Percentiles rank a stretch among this genome's conserved stretches.
phyloP scores from a whole-genome alignment of 2,329 filamentous ascomycete genomes.

The Beauveria sp. region DNA sequence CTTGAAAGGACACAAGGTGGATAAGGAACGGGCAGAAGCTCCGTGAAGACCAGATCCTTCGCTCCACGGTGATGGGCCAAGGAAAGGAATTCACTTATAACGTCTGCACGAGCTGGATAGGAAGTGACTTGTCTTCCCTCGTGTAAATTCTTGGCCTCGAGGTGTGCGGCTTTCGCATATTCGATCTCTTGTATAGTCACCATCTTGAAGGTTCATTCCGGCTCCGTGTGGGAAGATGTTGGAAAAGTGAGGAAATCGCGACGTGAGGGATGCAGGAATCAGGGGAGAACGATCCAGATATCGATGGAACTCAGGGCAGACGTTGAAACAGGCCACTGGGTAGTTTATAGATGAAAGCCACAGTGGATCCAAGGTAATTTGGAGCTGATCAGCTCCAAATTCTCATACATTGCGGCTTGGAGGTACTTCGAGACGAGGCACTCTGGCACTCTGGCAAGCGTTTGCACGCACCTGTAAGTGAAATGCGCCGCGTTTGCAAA shows the following conservation, averaged over 20 bases:
- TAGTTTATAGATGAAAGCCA: not conserved
- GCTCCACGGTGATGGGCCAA: too few relatives aligned
- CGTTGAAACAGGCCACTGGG: too few relatives aligned
- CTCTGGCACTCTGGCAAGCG: not conserved
- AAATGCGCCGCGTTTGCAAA: not conserved
- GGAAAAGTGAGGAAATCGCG: not conserved
- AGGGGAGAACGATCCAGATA: too few relatives aligned
- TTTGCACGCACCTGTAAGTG: not conserved
- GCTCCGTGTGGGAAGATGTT: not conserved
- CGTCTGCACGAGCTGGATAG: not conserved
- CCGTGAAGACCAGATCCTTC: too few relatives aligned
- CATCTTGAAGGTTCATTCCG: not conserved
- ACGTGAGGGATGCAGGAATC: not conserved
- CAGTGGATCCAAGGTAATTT: not conserved
- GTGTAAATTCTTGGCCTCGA: not conserved
- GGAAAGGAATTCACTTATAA: not conserved
- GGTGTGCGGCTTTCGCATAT: not conserved
- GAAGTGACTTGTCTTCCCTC: not conserved
- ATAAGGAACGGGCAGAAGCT: not conserved
- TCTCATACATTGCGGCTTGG: too few relatives aligned
- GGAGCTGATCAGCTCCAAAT: too few relatives aligned
- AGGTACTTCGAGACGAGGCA: too few relatives aligned
- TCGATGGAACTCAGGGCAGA: too few relatives aligned
- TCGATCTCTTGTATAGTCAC: too few relatives aligned
- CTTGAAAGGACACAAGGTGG: not conserved